Conservation (phyloP, 139 green algal genomes). For the Closterium sp. region DNA sequence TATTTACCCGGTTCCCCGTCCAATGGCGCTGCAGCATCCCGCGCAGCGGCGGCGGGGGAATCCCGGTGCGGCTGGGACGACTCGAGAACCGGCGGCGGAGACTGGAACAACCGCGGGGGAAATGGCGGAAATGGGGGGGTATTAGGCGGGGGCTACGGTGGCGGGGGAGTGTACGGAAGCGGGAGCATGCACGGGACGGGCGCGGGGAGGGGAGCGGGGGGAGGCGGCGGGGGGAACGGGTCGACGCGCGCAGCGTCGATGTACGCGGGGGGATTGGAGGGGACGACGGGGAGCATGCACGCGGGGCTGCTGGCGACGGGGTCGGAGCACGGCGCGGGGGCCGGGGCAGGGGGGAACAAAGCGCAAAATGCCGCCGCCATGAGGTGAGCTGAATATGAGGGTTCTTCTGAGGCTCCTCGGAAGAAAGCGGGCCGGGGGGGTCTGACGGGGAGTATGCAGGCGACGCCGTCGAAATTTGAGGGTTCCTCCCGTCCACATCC, state of each 20-base stretch:
- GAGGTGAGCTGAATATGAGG: no score
- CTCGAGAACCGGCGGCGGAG: background rate
- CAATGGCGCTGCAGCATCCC: background rate
- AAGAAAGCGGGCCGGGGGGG: no score
- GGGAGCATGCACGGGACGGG: background rate
- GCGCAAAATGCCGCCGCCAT: background rate
- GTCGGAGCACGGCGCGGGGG: background rate
- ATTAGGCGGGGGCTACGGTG: no score
- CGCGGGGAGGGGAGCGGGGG: background rate
- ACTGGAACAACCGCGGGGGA: background rate
- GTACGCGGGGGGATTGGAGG: background rate
- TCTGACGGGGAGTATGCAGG: no score
- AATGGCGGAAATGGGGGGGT: background rate
- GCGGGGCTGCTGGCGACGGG: background rate
- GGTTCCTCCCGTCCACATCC: no score
- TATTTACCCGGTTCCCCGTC: background rate
- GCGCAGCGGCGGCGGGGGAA: background rate
- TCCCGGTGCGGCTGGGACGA: background rate
- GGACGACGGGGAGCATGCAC: background rate
- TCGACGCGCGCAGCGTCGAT: background rate
- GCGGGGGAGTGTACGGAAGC: background rate
- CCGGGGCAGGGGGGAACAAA: background rate
- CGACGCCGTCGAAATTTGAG: no score
- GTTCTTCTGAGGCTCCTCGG: no score
- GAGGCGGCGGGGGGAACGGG: background rate